Conservation (phyloP, 2,329 filamentous ascomycete species). For the Coniochaeta sp. region DNA sequence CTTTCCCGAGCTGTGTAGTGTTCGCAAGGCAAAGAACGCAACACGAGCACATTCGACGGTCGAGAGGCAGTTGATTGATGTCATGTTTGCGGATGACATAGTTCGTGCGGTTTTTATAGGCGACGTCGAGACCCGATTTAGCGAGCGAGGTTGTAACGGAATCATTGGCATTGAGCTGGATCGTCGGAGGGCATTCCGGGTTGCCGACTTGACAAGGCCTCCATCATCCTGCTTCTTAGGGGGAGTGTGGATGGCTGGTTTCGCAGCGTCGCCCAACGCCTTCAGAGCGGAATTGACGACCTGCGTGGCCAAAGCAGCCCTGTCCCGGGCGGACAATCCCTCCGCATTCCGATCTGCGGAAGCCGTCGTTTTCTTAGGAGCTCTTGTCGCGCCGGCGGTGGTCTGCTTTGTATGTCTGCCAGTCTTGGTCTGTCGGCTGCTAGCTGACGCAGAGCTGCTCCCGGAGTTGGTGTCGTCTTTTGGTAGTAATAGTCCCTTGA, state of each 20-base stretch:
- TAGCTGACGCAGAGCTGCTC: not conserved
- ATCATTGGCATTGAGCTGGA: constrained; percentile 52
- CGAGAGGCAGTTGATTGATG: constrained; percentile 40
- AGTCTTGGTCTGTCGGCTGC: constrained; percentile 8
- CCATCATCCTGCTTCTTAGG: constrained; percentile 23
- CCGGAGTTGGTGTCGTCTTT: constrained; percentile 15
- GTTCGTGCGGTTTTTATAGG: constrained; percentile 31
- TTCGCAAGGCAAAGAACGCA: constrained; percentile 58
- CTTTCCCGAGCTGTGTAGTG: constrained; percentile 44
- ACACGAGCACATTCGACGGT: constrained; percentile 62
- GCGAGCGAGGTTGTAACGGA: constrained; percentile 52
- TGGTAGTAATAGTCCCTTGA: constrained; percentile 37
- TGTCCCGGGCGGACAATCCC: constrained; percentile 48
- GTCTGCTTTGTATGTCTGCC: constrained; percentile 17
- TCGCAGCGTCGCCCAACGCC: constrained; percentile 58
- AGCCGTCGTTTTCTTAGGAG: constrained; percentile 19
- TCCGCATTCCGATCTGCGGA: constrained; percentile 26
- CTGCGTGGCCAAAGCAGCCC: constrained; percentile 61
- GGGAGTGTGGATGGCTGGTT: constrained; percentile 30
- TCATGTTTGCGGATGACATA: constrained; percentile 8
- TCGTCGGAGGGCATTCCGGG: constrained; percentile 38
- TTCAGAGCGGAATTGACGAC: constrained; percentile 66
- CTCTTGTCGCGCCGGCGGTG: constrained; percentile 11
- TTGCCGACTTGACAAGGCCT: constrained; percentile 26
- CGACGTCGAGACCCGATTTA: constrained; percentile 53